These are phyloP conservation scores for Paramecium primaurelia DNA, from an alignment of 73 alveolate genomes.

Conservation along the genomic window DNA sequence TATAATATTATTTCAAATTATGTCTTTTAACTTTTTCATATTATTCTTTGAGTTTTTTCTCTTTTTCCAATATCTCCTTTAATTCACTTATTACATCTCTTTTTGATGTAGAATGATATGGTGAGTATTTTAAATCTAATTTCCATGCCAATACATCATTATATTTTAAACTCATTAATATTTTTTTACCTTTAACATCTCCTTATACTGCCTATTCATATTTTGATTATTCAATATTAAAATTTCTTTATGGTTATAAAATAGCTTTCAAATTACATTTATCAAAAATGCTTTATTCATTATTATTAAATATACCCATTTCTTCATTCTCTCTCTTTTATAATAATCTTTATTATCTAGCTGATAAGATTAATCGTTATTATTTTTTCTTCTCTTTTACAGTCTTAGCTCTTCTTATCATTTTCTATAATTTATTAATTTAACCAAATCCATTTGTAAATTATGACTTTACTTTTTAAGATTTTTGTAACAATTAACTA, in stretches of 20 bases:
- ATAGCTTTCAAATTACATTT: not conserved
- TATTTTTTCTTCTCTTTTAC: not conserved
- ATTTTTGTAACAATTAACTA: not conserved
- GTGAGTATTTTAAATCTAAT: not conserved
- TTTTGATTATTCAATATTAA: not conserved
- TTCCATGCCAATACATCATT: conserved; percentile 45
- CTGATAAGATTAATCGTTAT: not conserved
- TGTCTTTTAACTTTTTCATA: not conserved
- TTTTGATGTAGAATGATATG: not conserved
- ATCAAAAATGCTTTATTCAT: not conserved
- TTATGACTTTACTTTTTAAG: not conserved
- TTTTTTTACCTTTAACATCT: not conserved
- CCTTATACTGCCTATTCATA: not conserved
- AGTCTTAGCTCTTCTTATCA: conserved; percentile 6
- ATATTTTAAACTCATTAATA: not conserved
- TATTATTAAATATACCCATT: not conserved
- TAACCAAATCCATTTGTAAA: conserved; percentile 1
- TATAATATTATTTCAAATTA: not conserved
- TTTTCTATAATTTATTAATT: not conserved
- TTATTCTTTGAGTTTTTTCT: not conserved
- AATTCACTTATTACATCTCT: not conserved
- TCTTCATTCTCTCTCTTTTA: not conserved
- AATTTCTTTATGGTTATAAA: not conserved
- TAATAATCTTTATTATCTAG: not conserved
- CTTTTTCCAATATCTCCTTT: not conserved